phyloP scores from a whole-genome alignment of 1,139 yeast genomes.

The Saccharomyces hybrid region DNA sequence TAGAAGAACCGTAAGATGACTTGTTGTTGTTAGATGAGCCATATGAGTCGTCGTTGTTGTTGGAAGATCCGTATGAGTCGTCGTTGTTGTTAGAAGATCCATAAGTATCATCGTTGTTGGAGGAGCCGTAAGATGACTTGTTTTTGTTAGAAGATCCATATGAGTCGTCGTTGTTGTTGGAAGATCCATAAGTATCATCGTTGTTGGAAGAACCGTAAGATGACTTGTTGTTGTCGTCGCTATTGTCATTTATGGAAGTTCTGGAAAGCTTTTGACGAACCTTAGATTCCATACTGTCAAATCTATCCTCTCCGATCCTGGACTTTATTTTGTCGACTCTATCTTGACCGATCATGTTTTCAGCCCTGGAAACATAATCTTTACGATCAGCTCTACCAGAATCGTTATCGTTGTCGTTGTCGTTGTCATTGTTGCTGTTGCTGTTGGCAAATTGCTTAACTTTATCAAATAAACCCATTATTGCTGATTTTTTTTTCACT shows the following conservation, averaged over 20 bases:
- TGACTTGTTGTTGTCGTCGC: constrained; percentile 3
- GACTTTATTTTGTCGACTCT: constrained; percentile 18
- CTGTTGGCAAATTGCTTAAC: constrained; percentile 3
- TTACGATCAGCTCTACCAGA: constrained; percentile 4
- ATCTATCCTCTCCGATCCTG: constrained; percentile 25
- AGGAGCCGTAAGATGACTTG: neutral
- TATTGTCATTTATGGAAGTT: constrained; percentile 20
- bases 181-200: too few relatives aligned
- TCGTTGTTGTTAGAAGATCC: constrained; percentile 4
- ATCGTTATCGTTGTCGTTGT: constrained; percentile 4
- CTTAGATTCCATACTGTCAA: constrained; percentile 19
- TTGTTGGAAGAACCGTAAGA: neutral
- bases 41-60: too few relatives aligned
- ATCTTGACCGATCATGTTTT: constrained; percentile 21
- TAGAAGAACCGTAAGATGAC: constrained; percentile 9
- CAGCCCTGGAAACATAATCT: constrained; percentile 22
- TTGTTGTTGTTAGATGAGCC: constrained; percentile 1
- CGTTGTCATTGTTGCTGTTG: constrained; percentile 4
- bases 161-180: constrained; percentile 1
- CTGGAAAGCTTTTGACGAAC: constrained; percentile 23
- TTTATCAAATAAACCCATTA: constrained; percentile 32
- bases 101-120: neutral
- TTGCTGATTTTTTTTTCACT: constrained; percentile 1
- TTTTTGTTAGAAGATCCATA: constrained; percentile 1
- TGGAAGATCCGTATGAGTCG: neutral